Evolutionary conservation across 352 stramenopile genomes (phyloP), one percentile per base, ranked within the genome.

Genomic region (Pythium aquatile): DNA sequence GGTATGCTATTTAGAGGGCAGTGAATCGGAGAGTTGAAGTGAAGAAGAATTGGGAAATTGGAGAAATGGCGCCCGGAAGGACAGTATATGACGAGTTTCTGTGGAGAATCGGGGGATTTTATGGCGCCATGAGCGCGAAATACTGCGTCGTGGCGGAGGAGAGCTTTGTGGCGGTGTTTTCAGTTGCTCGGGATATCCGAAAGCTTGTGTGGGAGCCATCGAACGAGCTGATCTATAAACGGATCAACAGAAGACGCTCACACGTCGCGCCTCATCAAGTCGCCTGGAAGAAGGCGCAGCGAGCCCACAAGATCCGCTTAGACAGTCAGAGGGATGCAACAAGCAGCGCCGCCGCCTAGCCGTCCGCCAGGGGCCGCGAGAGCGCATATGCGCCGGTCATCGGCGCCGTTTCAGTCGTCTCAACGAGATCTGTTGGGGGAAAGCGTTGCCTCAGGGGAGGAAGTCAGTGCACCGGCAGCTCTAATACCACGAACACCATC

Each of bases 391-490:
- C 58, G 65, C 24, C 51, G 65, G 1, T 59, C 46, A 26, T 66
- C 58, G 8, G 65, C 65, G 9, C 65, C 65, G 28, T 71, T 71
- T 37, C 17, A 55, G 3, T 39, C 47, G n/a, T 65, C 65, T 1
- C 60, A 60, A 30, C 52, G 49, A 60, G 47, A 68, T 61, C 37
- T 68, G 0, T 14, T 57, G 14, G 53, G n/a, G 9, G 65, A 35
- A 6, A 40, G 46, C 20, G 20, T 40, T 1, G 7, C 7, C 7
- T 24, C 44, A 29, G 44, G 44, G 4, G 44, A 51, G 44, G 44
- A 51, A 16, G 11, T 51, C 44, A n/a, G 44, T 7, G 44, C 44
- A 3, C n/a, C 44, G 5, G 44, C 44, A 30, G 29, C 44, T 17
- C 44, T 51, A 7, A 51, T 51, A 30, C 44, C 44, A 30, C 44